phyloP scores from a whole-genome alignment of 176 grass and related monocot species.

The Olyra latifolia region DNA sequence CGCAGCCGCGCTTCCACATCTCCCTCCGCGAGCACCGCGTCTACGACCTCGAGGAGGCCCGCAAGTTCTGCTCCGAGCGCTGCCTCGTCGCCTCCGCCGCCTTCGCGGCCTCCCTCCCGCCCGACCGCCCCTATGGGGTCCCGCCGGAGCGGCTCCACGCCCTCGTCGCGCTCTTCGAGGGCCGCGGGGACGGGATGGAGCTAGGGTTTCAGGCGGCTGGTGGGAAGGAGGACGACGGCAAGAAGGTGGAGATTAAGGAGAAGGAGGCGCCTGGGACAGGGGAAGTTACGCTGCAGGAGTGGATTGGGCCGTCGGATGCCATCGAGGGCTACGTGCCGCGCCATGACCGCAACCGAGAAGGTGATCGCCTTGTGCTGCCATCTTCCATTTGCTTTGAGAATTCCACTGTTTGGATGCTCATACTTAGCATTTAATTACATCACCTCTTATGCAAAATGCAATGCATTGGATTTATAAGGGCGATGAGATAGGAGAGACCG shows the following conservation, averaged over 20 bases:
- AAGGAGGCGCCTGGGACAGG: slow-evolving; percentile 43
- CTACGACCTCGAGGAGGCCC: slow-evolving; percentile 82
- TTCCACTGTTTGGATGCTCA: background rate
- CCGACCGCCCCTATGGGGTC: slow-evolving; percentile 38
- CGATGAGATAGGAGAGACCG: background rate
- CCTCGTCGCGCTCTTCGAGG: slow-evolving; percentile 48
- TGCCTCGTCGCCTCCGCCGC: slow-evolving; percentile 70
- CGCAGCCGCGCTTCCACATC: slow-evolving; percentile 51
- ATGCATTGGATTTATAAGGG: background rate
- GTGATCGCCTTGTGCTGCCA: background rate
- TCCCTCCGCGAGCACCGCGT: slow-evolving; percentile 87
- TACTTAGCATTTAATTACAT: background rate
- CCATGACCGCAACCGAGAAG: slow-evolving; percentile 10
- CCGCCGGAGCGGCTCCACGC: slow-evolving; percentile 31
- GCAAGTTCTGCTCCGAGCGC: slow-evolving; percentile 70
- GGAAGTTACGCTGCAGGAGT: slow-evolving; percentile 62
- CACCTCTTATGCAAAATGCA: no score
- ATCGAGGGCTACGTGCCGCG: slow-evolving; percentile 84
- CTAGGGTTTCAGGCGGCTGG: slow-evolving; percentile 25
- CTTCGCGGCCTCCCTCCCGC: slow-evolving; percentile 36
- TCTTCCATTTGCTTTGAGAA: background rate
- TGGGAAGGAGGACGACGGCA: slow-evolving; percentile 2
- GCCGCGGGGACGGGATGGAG: background rate
- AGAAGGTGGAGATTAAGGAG: slow-evolving; percentile 62
- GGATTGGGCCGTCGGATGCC: slow-evolving; percentile 66